Evolutionary conservation across 768 basidiomycete genomes (phyloP), one percentile per base, ranked within the genome.

Genomic region (Suillus spraguei): DNA sequence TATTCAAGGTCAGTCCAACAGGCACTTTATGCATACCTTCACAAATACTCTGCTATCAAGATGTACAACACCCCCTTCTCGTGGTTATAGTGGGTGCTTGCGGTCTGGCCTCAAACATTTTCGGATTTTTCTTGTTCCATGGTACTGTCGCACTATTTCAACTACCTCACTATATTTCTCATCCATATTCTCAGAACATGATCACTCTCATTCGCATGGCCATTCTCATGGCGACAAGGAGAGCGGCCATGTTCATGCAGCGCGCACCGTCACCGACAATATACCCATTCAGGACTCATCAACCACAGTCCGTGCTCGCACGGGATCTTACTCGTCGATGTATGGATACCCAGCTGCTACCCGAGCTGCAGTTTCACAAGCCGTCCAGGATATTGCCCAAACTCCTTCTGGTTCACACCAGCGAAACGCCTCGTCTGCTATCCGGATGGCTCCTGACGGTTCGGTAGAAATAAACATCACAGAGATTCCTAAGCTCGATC

Each of bases 101-200:
- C 16, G 97, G 97, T 41, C 79, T 99, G 10, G 85, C 90, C 0
- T 97, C 95, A 24, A 99, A 99, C 70, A 82, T 99, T 36, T 83
- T 98, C 52, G 97, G 97, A 9, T 76, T 99, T 36, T 91, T 97
- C 81, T 79, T 99, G 54, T 99, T 99, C 83, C 95, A 96, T 69
- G 97, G 96, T 93, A 68, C 66, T 86, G 52, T 20, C 14, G 1
- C 62, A 68, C 41, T 38, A 59, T 28, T 62, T 22, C 49, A 41
- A 49, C 59, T 59, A 44, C 60, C 64, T 36, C 56, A 42, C 44
- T 55, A 62, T 39, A 66, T 47, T 49, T 55, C 68, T 35, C 61
- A 58, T 41, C 65, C 59, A 63, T 55, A 1, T 59, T 59, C 42
- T 65, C 67, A 52, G 46, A 63, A 24, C 28, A 66, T 88, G 88